Conservation (phyloP, 257 asterid species). For the Solanum commersonii region DNA sequence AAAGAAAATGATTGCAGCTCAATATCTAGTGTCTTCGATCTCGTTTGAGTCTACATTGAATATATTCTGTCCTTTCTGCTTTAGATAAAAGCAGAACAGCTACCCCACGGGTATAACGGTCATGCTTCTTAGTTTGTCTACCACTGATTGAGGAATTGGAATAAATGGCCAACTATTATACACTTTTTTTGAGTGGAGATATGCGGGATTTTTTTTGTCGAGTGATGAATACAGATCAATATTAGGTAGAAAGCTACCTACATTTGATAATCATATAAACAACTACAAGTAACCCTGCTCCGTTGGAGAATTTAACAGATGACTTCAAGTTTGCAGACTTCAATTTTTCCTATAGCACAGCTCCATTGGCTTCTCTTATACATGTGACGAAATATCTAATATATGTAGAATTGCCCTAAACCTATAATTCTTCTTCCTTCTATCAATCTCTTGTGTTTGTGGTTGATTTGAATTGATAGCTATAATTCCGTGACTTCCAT, state of each 20-base stretch:
- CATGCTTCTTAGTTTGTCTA: background rate
- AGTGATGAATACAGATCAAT: background rate
- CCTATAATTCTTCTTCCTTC: background rate
- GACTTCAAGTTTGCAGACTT: background rate
- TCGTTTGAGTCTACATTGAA: background rate
- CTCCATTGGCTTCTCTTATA: background rate
- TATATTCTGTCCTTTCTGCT: background rate
- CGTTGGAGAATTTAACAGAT: background rate
- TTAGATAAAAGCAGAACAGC: background rate
- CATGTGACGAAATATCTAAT: background rate
- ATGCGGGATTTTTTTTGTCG: background rate
- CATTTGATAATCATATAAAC: background rate
- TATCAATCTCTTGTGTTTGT: background rate
- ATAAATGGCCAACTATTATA: background rate
- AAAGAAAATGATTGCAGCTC: background rate
- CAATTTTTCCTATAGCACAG: background rate
- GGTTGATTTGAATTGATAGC: background rate
- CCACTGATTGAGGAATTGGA: background rate
- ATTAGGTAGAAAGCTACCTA: background rate
- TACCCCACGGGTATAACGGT: background rate
- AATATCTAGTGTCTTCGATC: background rate
- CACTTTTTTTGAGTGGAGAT: background rate
- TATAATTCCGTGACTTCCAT: background rate
- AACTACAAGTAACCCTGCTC: background rate
- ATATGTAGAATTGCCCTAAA: background rate